Evolutionary conservation across 2,329 filamentous ascomycete genomes (phyloP), one percentile per base, ranked within the genome.

Genomic region (Cercospora sp.): DNA sequence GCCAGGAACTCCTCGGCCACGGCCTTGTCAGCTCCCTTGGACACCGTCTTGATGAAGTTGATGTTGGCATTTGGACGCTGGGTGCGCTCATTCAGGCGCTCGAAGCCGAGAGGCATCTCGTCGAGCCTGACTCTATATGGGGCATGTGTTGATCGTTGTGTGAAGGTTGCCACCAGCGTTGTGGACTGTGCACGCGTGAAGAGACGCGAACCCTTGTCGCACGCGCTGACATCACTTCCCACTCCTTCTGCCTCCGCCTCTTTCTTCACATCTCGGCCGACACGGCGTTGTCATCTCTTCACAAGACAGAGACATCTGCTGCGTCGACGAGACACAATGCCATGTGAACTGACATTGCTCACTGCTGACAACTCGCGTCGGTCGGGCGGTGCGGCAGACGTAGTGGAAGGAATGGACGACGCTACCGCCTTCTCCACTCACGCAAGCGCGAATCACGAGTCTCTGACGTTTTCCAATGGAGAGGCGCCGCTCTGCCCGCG

Each of bases 31-130:
- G 72, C 65, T 23, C 64, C 65, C 10, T 30, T 65, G 30, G 72
- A 67, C 0, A 94, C 83, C 1, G 92, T 89, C 75, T 93, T 93
- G 81, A 96, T 94, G 82, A 96, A 96, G 77, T 92, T 87, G 73
- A 96, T 92, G 68, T 88, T 87, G 23, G 87, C 83, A 74, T 95
- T 96, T 7, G 92, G 92, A 67, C 91, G 89, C 64, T 90, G 87
- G 57, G 84, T 87, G 75, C 87, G 90, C 73, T 89, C 89, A 75
- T 96, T 96, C 61, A 96, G 83, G 70, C 92, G 87, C 80, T 92
- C 87, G 76, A 93, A 91, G 63, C 91, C 91, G 66, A 92, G 81
- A 60, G 91, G 90, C 92, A 95, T 95, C 5, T 39, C 69, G 68
- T 18, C 28, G 51, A 69, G 93, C 48, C 23, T n/a, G 48, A 79